These are phyloP conservation scores for Neurospora crassa DNA, from an alignment of 2,329 filamentous ascomycete species.

Conservation along the genomic window DNA sequence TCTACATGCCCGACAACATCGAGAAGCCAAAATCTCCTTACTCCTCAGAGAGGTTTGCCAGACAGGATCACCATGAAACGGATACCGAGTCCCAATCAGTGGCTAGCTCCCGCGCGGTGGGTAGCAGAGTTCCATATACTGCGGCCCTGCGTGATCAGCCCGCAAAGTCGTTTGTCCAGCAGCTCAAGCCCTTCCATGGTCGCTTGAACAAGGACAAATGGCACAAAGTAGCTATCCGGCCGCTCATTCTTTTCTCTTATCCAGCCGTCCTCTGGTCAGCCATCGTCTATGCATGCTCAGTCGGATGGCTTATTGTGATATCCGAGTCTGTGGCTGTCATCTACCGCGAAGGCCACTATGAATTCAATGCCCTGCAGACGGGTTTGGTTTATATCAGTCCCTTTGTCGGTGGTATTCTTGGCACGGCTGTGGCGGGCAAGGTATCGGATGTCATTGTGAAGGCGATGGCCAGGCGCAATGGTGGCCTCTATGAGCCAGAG, in stretches of 20 bases:
- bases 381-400: conserved; percentile 86
- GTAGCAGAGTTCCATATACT: conserved; percentile 51
- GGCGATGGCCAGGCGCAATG: conserved; percentile 73
- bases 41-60: neutral
- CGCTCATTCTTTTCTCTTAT: conserved; percentile 80
- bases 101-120: conserved; percentile 24
- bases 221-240: conserved; percentile 66
- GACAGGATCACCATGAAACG: conserved; percentile 16
- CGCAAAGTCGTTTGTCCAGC: conserved; percentile 60
- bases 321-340: conserved; percentile 79
- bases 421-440: conserved; percentile 84
- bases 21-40: neutral
- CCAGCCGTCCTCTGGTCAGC: conserved; percentile 85
- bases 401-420: conserved; percentile 78
- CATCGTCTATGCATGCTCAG: conserved; percentile 73
- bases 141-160: conserved; percentile 57
- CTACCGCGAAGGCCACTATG: conserved; percentile 64
- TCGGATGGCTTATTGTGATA: conserved; percentile 93
- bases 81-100: conserved; percentile 34
- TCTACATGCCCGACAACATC: neutral
- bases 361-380: conserved; percentile 71
- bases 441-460: conserved; percentile 79
- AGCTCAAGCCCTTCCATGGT: conserved; percentile 69
- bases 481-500: conserved; percentile 92
- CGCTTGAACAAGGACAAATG: conserved; percentile 70